Evolutionary conservation across 2,329 filamentous ascomycete species (phyloP), one percentile per base, ranked within the genome.

Genomic region (Cladosporium phlei): DNA sequence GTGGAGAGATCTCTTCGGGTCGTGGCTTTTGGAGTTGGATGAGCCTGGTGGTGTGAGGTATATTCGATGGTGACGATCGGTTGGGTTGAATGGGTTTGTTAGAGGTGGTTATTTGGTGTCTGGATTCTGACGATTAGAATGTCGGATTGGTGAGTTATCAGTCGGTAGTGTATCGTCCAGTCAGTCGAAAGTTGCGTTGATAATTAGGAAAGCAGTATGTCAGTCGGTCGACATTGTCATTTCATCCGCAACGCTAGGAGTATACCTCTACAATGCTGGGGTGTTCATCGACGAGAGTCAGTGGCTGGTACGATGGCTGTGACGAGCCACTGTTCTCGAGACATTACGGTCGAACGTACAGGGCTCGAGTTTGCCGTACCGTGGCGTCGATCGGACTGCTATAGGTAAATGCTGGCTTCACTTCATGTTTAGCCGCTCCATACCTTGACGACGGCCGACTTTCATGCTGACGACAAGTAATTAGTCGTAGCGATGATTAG

Each of bases 261-360:
- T 14, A 9, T 17, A 11, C 11, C 20, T 39, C 9, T 19, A 7
- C 17, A 16, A 21, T 45, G 42, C 42, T 37, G 42, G 42, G 42
- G 24, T 37, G 5, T 22, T 29, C 32, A 20, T 3, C 22, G 19
- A 37, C 6, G 42, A 22, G 30, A 35, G 30, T 45, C 42, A 45
- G 42, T 24, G 42, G 42, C 42, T 37, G 42, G 42, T 37, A 37
- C 32, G 42, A 37, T 45, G 39, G 39, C 39, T 43, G 30, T 27
- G 21, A 43, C 28, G 39, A 43, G 39, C 39, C 39, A 43, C 24
- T 19, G 21, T 34, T 43, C n/a, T n/a, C 39, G 29, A 24, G 27
- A 43, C 29, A 27, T 14, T n/a, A 14, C 14, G 16, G 25, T 34
- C 30, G 10, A 33, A n/a, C 29, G 29, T 20, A 14, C 4, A 21